Base-by-base conservation (phyloP, 805 yeast genomes). In the Candida nanaspora region DNA sequence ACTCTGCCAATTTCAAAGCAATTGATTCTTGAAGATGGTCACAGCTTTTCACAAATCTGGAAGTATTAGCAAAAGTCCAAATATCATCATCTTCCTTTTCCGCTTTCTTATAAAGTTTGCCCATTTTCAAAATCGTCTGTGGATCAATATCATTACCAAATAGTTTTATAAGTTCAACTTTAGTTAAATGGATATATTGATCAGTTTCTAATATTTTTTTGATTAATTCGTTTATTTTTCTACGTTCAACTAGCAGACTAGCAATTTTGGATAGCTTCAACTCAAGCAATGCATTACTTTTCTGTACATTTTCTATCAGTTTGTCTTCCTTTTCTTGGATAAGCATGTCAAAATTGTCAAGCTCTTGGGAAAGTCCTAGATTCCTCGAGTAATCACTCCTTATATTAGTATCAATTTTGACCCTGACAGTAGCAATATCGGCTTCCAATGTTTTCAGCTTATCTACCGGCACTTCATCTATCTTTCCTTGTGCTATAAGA, bases 131-230 rank as follows among this genome's bases (percentile, higher is more conserved):
- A 14, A 60, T 47, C 6, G 41, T 26, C 14, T 44, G 42, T 14
- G 42, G 39, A 32, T 59, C 61, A 7, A 51, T 39, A 2, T 59
- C 61, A 15, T 47, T 46, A 2, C 54, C 57, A 40, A 61, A 61
- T 19, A 61, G 45, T n/a, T 45, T 31, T 7, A 38, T 41, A 2
- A 61, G 21, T 40, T 61, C 62, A 8, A 27, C 31, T 34, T 41
- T 46, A 2, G 52, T 41, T 33, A 61, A 34, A 13, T 46, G 47
- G 18, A 61, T 49, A 7, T 44, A 31, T 34, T 52, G 50, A 0
- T 53, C 44, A 18, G 48, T 46, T 18, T 41, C 40, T 19, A 56
- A 39, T 33, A 57, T 55, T 21, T 52, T 43, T 30, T 45, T 48
- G 19, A 60, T 50, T 1, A 51, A 46, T 11, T 41, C 41, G 39